These are phyloP conservation scores for Globisporangium echinulatum DNA, from an alignment of 352 stramenopile genomes.

Conservation along the genomic window DNA sequence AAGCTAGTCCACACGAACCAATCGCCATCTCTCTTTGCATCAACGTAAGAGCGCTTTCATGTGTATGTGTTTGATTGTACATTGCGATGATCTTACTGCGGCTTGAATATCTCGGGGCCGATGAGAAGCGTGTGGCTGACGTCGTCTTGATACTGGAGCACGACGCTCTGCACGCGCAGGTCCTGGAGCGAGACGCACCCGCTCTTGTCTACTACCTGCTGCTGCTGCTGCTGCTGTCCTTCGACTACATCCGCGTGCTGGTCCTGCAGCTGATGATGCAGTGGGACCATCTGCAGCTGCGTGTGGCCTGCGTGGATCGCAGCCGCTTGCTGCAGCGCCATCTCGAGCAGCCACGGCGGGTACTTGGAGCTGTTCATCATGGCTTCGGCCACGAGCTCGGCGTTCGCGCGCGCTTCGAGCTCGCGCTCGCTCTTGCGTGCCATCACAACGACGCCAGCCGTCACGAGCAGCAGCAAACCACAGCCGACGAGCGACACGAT, in stretches of 20 bases:
- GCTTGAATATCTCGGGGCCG: neutral
- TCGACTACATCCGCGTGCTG: neutral
- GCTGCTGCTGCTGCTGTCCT: too few relatives aligned
- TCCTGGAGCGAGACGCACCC: neutral
- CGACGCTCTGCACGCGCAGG: conserved; percentile 4
- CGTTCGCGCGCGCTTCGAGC: conserved; percentile 4
- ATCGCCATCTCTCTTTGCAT: too few relatives aligned
- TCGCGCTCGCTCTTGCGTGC: neutral
- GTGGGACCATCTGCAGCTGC: neutral
- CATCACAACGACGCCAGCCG: neutral
- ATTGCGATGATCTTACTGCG: too few relatives aligned
- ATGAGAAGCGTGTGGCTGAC: neutral
- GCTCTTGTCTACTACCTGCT: too few relatives aligned
- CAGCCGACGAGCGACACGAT: conserved; percentile 8
- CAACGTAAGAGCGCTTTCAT: too few relatives aligned
- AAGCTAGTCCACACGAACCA: too few relatives aligned
- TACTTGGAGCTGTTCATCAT: conserved; percentile 9
- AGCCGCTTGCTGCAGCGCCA: neutral
- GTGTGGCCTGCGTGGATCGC: neutral
- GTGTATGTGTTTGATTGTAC: too few relatives aligned
- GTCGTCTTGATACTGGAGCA: neutral
- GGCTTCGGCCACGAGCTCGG: conserved; percentile 1
- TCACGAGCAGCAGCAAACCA: neutral
- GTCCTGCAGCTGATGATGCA: neutral
- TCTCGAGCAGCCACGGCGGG: conserved; percentile 4